Conservation (phyloP, 1,139 yeast genomes). For the Geotrichum fermentans region DNA sequence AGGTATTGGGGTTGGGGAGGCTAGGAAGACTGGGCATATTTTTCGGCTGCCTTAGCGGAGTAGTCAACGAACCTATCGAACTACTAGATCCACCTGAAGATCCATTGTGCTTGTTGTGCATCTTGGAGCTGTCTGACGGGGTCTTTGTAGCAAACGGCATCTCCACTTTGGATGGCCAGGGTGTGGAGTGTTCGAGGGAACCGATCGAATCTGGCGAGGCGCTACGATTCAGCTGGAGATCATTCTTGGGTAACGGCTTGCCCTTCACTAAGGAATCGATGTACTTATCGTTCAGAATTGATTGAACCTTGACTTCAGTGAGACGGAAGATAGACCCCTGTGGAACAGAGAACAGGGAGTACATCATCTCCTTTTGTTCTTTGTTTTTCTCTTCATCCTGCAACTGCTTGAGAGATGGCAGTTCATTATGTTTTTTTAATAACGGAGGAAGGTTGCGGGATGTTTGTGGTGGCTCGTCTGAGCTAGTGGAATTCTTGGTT, state of each 20-base stretch:
- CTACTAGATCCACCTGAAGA: neutral
- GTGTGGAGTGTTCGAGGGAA: too few species aligned
- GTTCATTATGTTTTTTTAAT: too few species aligned
- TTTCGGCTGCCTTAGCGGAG: conserved; percentile 4
- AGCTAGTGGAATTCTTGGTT: too few species aligned
- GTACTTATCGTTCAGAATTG: conserved; percentile 14
- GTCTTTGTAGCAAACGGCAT: too few species aligned
- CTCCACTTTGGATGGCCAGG: too few species aligned
- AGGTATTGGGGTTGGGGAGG: neutral
- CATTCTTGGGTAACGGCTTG: neutral
- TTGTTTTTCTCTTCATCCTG: neutral
- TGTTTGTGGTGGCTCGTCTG: neutral
- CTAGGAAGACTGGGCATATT: conserved; percentile 6
- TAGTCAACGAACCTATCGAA: neutral
- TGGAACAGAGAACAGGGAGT: conserved; percentile 21
- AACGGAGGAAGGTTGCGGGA: neutral
- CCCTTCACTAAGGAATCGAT: neutral
- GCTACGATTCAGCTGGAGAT: neutral
- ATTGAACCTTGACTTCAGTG: conserved; percentile 17
- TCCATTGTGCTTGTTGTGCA: neutral
- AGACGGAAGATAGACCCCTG: conserved; percentile 19
- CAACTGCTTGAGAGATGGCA: neutral
- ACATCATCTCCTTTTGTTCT: conserved; percentile 8
- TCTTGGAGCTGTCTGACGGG: neutral
- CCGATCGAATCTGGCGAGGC: too few species aligned